Evolutionary conservation across 2,329 filamentous ascomycete genomes (phyloP).

Genomic region (Xylariaceae sp.): DNA sequence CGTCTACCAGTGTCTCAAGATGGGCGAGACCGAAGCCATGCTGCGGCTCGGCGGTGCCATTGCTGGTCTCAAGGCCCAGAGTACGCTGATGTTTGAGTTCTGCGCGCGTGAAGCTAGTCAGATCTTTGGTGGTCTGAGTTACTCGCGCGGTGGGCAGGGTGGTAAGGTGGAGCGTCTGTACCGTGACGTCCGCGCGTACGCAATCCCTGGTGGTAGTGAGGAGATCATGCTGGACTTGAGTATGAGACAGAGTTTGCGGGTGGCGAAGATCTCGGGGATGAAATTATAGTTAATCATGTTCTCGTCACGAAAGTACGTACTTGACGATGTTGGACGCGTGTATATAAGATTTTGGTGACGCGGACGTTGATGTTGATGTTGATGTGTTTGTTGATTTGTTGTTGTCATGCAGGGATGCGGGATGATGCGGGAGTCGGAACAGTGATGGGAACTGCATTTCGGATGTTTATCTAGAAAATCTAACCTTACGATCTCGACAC

Average conservation of each 20-base stretch:
- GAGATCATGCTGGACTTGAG: slow-evolving; percentile 98
- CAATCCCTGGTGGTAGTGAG: slow-evolving; percentile 90
- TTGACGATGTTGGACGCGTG: not conserved
- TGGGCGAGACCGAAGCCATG: slow-evolving; percentile 95
- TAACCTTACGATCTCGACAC: no score
- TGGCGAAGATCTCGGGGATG: slow-evolving; percentile 90
- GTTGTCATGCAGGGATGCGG: no score
- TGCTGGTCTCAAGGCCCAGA: slow-evolving; percentile 87
- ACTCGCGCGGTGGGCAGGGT: slow-evolving; percentile 88
- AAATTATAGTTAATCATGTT: slow-evolving; percentile 60
- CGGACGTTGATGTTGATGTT: not conserved
- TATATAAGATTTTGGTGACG: not conserved
- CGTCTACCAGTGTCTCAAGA: slow-evolving; percentile 86
- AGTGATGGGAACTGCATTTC: no score
- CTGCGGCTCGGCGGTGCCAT: slow-evolving; percentile 91
- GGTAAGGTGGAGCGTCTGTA: slow-evolving; percentile 94
- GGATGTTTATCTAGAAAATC: no score
- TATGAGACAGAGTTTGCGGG: slow-evolving; percentile 82
- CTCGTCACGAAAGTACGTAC: not conserved
- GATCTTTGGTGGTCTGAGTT: slow-evolving; percentile 93
- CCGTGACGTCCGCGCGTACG: slow-evolving; percentile 91
- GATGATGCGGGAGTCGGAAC: no score
- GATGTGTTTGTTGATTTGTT: no score
- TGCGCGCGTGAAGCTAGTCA: slow-evolving; percentile 94
- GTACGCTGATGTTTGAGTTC: slow-evolving; percentile 93